Evolutionary conservation across 495 filamentous ascomycete species (phyloP).

Genomic region (Neurospora pannonica): DNA sequence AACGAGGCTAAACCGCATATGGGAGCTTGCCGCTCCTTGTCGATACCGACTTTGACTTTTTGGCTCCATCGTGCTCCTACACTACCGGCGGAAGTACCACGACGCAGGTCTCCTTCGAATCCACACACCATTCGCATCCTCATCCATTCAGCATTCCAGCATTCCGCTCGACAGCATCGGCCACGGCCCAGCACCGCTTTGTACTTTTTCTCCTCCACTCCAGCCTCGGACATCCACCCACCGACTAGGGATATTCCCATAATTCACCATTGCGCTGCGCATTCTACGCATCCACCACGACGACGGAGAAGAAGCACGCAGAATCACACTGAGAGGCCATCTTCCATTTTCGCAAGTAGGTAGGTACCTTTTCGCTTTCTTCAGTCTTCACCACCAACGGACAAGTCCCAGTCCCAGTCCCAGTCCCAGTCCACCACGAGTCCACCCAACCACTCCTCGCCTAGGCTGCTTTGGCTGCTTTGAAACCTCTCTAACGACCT

Average conservation of each 20-base stretch:
- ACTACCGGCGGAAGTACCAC: not conserved
- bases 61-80: not conserved
- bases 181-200: not conserved
- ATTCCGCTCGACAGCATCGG: not conserved
- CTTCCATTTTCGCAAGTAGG: not conserved
- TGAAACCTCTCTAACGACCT: not conserved
- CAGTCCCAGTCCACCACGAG: not conserved
- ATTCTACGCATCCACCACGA: not conserved
- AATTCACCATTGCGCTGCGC: not conserved
- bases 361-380: not conserved
- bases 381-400: not conserved
- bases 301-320: not conserved
- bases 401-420: not conserved
- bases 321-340: not conserved
- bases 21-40: not conserved
- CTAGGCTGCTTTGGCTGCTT: not conserved
- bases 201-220: not conserved
- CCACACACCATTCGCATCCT: not conserved
- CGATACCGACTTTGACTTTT: not conserved
- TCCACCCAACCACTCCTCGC: not conserved
- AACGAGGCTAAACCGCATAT: not conserved
- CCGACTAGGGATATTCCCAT: not conserved
- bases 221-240: not conserved
- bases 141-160: not conserved
- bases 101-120: not conserved